Percentiles rank a stretch among this genome's conserved stretches.
phyloP scores from a whole-genome alignment of 1,284 basidiomycete genomes.

The Xerocomus nothofagi region DNA sequence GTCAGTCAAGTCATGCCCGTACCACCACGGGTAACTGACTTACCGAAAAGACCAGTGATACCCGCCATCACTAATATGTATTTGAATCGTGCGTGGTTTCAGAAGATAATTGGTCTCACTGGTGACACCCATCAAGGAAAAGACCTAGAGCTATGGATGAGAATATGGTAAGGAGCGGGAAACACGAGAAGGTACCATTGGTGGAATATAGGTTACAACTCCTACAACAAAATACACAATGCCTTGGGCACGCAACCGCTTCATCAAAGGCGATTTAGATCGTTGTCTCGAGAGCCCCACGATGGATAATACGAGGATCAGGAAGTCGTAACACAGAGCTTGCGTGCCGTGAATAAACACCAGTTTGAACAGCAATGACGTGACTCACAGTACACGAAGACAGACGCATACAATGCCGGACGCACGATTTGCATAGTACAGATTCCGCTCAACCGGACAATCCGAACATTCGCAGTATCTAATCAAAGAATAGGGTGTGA shows the following conservation, averaged over 20 bases:
- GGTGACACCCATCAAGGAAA: slow-evolving; percentile 1
- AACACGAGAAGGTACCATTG: slow-evolving; percentile 12
- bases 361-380: neutral
- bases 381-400: slow-evolving; percentile 23
- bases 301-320: slow-evolving; percentile 20
- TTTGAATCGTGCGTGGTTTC: neutral
- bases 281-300: slow-evolving; percentile 13
- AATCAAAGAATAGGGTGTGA: neutral
- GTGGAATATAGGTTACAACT: slow-evolving; percentile 12
- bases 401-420: neutral
- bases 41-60: slow-evolving; percentile 6
- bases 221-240: slow-evolving; percentile 21
- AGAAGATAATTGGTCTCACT: slow-evolving; percentile 1
- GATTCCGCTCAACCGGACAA: accelerated
- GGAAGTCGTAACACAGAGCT: slow-evolving; percentile 23
- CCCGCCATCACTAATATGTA: slow-evolving; percentile 2
- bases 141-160: slow-evolving; percentile 11
- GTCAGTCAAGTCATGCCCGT: neutral
- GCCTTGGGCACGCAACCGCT: slow-evolving; percentile 19
- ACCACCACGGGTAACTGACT: neutral
- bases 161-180: too few relatives aligned
- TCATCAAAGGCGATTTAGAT: slow-evolving; percentile 19
- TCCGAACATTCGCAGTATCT: slow-evolving; percentile 11
- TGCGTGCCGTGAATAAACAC: neutral
- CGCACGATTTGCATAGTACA: slow-evolving; percentile 2